phyloP scores from a whole-genome alignment of 1,139 yeast genomes.

The Blastobotrys illinoisensis region DNA sequence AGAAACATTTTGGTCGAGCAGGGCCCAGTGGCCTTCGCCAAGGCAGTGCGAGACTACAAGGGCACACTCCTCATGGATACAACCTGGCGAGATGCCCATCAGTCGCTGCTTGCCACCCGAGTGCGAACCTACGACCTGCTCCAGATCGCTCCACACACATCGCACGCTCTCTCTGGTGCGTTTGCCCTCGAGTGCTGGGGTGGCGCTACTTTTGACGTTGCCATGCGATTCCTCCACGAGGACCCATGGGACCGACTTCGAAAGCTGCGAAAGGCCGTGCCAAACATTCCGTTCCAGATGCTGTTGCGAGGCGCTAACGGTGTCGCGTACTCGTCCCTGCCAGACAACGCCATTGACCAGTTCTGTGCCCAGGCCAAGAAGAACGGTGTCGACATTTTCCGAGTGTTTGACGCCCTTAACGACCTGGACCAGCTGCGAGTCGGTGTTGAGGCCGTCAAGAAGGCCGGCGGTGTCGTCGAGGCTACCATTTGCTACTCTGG shows the following conservation, averaged over 20 bases:
- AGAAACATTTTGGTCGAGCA: constrained; percentile 75
- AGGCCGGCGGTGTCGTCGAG: constrained; percentile 98
- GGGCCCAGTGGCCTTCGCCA: constrained; percentile 88
- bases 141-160: constrained; percentile 90
- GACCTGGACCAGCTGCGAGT: constrained; percentile 94
- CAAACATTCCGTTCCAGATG: constrained; percentile 99
- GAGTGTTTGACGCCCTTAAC: constrained; percentile 96
- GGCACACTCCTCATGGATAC: constrained; percentile 96
- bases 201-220: constrained; percentile 98
- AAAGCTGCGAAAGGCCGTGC: constrained; percentile 80
- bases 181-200: constrained; percentile 99
- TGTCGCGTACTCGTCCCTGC: constrained; percentile 94
- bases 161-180: constrained; percentile 84
- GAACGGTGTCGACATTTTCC: constrained; percentile 92
- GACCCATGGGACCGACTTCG: constrained; percentile 98
- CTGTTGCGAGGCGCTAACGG: constrained; percentile 98
- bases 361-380: constrained; percentile 92
- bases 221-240: constrained; percentile 96
- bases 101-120: constrained; percentile 95
- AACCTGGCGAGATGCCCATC: constrained; percentile 99
- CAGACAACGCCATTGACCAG: constrained; percentile 98
- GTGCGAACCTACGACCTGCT: constrained; percentile 89
- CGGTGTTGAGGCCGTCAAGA: constrained; percentile 95
- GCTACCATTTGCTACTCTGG: constrained; percentile 98
- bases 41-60: constrained; percentile 72